These are phyloP conservation scores for Lippia alba DNA, from an alignment of 305 asterid genomes.

Conservation along the genomic window DNA sequence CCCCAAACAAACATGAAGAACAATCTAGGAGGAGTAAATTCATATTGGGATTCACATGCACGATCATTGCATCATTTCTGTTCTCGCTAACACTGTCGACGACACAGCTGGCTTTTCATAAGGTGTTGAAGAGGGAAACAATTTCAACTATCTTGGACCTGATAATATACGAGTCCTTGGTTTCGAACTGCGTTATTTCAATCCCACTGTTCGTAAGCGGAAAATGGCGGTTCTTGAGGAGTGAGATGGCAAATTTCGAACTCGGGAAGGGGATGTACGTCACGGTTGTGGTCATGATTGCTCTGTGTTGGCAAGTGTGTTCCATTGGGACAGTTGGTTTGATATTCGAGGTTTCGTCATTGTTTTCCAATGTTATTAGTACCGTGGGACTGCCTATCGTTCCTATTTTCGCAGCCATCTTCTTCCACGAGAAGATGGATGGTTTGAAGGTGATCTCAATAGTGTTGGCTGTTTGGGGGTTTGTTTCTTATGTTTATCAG, in stretches of 20 bases:
- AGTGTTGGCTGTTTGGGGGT: constrained; percentile 49
- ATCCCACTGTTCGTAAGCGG: constrained; percentile 35
- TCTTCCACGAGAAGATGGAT: constrained; percentile 51
- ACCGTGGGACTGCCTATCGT: constrained; percentile 48
- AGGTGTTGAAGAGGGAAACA: constrained; percentile 36
- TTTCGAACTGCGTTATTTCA: constrained; percentile 32
- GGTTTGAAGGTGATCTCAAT: constrained; percentile 43
- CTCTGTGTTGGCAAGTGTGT: constrained; percentile 49
- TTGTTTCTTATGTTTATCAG: constrained; percentile 51
- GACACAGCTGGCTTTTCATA: constrained; percentile 36
- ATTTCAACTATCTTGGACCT: constrained; percentile 38
- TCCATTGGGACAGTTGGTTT: constrained; percentile 45
- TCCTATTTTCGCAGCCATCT: constrained; percentile 45
- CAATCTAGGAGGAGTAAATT: constrained; percentile 21
- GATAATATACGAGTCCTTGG: constrained; percentile 41
- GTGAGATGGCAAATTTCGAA: constrained; percentile 47
- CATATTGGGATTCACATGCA: constrained; percentile 39
- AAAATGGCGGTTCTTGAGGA: constrained; percentile 36
- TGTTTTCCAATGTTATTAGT: constrained; percentile 53
- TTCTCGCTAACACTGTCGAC: constrained; percentile 40
- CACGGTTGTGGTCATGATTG: constrained; percentile 30
- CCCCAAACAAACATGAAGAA: background rate
- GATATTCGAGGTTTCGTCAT: constrained; percentile 48
- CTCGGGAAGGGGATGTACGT: constrained; percentile 41
- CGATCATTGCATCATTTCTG: constrained; percentile 44